Base-by-base conservation (phyloP, 768 basidiomycete genomes). In the Kwoniella dejecticola region DNA sequence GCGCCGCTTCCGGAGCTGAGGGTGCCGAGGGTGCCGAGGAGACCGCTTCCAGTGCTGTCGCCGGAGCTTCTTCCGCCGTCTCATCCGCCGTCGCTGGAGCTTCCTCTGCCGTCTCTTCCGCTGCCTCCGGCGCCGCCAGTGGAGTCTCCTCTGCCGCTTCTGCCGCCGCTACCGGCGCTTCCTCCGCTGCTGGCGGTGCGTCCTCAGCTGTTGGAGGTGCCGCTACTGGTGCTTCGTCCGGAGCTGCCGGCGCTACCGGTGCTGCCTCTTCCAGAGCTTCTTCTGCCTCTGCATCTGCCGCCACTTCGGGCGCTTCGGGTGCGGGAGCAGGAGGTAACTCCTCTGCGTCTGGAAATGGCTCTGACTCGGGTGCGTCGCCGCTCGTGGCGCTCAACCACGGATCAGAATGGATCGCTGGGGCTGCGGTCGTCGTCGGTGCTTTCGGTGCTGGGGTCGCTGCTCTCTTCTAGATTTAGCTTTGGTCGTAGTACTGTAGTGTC, bases 391-490 rank as follows among this genome's bases (percentile, higher is more conserved):
- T 53, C n/a, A 26, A 40, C 7, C 11, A 11, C n/a, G 52, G 60
- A 42, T 38, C 52, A 30, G 60, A 62, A 45, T 54, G 60, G 52
- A 17, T 46, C 13, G 38, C 31, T 17, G 53, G 52, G 12, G 52
- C 42, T 15, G 52, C 60, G 5, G 26, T 62, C 40, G 52, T 54
- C 5, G 27, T 55, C 21, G 60, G 60, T 30, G 60, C 52, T 6
- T 62, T 62, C 49, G 60, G 60, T 31, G 60, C 52, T 31, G 60
- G 60, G 21, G 45, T 62, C 23, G 60, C 60, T 26, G 36, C 60
- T 29, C 52, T 62, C 24, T 55, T 62, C 36, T 62, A 62, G 23
- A n/a, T n/a, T n/a, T n/a, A n/a, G n/a, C n/a, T n/a, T n/a, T n/a
- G n/a, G n/a, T n/a, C n/a, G n/a, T n/a, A n/a, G n/a, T n/a, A n/a